phyloP scores from a whole-genome alignment of 1,284 basidiomycete species.

The Coriolopsis trogii region DNA sequence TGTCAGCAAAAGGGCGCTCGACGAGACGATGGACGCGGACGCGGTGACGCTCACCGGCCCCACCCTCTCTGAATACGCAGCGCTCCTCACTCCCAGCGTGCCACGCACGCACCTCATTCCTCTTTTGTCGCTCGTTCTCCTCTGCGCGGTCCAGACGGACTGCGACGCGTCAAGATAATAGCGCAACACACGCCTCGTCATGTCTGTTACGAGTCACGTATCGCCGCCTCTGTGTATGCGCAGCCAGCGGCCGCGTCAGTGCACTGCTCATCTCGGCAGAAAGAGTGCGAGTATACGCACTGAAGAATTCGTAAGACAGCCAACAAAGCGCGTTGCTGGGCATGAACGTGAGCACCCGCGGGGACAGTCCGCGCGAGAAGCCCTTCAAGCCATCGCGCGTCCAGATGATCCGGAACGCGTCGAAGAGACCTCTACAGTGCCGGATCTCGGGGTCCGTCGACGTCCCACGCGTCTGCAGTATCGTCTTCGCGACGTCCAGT shows the following conservation, averaged over 20 bases:
- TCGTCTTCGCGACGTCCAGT: conserved; percentile 97
- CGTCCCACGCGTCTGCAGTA: conserved; percentile 92
- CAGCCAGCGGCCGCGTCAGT: conserved; percentile 7
- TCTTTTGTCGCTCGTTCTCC: too few species aligned
- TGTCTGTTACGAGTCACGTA: conserved; percentile 43
- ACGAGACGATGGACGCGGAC: too few species aligned
- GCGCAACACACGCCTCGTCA: not conserved
- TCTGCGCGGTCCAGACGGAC: too few species aligned
- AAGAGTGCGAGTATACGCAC: conserved; percentile 53
- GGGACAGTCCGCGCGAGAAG: conserved; percentile 87
- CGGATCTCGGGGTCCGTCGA: conserved; percentile 85
- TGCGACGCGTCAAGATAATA: not conserved
- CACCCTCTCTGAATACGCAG: too few species aligned
- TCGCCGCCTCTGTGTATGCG: conserved; percentile 61
- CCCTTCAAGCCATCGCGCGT: conserved; percentile 84
- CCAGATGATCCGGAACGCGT: conserved; percentile 92
- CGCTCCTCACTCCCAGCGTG: too few species aligned
- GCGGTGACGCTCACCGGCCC: too few species aligned
- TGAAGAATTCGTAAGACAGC: conserved; percentile 97
- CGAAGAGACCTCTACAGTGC: conserved; percentile 81
- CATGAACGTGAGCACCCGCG: conserved; percentile 94
- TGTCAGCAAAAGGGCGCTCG: too few species aligned
- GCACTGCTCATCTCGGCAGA: not conserved
- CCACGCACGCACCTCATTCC: too few species aligned
- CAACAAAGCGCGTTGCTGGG: conserved; percentile 98